Percentiles rank a stretch among this genome's conserved stretches.
phyloP scores from a whole-genome alignment of 225 moss, liverwort and hornwort genomes.

The Physcomitrium patens region DNA sequence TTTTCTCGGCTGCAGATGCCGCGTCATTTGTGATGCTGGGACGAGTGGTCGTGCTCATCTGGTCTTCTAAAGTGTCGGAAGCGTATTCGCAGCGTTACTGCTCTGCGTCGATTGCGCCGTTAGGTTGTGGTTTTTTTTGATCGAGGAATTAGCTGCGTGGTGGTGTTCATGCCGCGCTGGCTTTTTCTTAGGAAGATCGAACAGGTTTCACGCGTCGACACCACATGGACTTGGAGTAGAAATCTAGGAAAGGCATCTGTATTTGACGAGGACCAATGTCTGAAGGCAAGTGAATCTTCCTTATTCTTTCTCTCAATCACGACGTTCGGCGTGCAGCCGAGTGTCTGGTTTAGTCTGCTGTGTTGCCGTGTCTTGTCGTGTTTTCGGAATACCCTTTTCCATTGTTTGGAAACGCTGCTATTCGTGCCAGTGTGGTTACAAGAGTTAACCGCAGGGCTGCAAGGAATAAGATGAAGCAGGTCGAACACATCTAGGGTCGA shows the following conservation, averaged over 20 bases:
- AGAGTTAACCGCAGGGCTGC: background rate
- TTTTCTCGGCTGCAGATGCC: background rate
- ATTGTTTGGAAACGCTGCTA: background rate
- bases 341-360: background rate
- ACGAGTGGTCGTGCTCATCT: background rate
- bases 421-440: background rate
- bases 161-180: background rate
- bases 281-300: conserved; percentile 43
- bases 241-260: conserved; percentile 10
- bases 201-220: background rate
- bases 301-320: background rate
- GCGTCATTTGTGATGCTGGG: background rate
- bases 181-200: background rate
- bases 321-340: background rate
- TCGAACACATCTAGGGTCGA: background rate
- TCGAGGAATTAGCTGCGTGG: no score
- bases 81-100: background rate
- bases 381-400: background rate
- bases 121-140: background rate
- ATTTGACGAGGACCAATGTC: conserved; percentile 44
- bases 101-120: background rate
- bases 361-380: background rate
- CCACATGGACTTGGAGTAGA: conserved; percentile 37
- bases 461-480: background rate
- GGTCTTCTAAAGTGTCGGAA: background rate